These are phyloP conservation scores for Orychophragmus violaceus DNA, from an alignment of 345 rosid genomes.

Conservation along the genomic window DNA sequence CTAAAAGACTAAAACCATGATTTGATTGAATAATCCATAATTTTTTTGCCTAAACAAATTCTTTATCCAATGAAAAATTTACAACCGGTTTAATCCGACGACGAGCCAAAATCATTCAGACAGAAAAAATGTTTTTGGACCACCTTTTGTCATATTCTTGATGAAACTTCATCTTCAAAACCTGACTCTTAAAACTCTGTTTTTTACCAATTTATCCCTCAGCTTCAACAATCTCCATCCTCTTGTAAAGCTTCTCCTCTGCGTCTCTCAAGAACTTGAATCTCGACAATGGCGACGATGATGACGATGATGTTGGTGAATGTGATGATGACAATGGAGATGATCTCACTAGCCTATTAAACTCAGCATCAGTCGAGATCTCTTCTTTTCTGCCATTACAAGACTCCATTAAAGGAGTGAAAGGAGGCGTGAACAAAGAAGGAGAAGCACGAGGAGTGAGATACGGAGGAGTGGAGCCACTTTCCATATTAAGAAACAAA, in stretches of 20 bases:
- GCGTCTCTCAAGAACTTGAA: conserved; percentile 94
- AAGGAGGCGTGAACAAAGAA: conserved; percentile 81
- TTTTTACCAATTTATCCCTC: conserved; percentile 1
- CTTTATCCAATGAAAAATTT: conserved; percentile 1
- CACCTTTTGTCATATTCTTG: no score
- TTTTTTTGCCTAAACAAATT: not conserved
- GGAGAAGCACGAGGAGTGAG: conserved; percentile 92
- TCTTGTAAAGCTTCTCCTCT: conserved; percentile 72
- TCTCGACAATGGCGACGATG: conserved; percentile 71
- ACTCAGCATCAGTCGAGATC: conserved; percentile 67
- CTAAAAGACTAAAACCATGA: not conserved
- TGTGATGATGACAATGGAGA: conserved; percentile 81
- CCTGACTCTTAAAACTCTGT: not conserved
- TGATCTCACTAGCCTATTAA: conserved; percentile 48
- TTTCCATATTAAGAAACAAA: conserved; percentile 56
- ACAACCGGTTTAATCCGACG: not conserved
- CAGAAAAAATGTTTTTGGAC: no score
- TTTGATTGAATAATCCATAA: not conserved
- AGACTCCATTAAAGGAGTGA: conserved; percentile 50
- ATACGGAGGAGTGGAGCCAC: conserved; percentile 65
- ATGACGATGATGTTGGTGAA: conserved; percentile 75
- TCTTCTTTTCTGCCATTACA: conserved; percentile 33
- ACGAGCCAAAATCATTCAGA: no score
- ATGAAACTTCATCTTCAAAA: not conserved
- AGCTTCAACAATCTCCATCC: conserved; percentile 37